Conservation (phyloP, 139 green algal genomes). For the Volvox reticuliferus region DNA sequence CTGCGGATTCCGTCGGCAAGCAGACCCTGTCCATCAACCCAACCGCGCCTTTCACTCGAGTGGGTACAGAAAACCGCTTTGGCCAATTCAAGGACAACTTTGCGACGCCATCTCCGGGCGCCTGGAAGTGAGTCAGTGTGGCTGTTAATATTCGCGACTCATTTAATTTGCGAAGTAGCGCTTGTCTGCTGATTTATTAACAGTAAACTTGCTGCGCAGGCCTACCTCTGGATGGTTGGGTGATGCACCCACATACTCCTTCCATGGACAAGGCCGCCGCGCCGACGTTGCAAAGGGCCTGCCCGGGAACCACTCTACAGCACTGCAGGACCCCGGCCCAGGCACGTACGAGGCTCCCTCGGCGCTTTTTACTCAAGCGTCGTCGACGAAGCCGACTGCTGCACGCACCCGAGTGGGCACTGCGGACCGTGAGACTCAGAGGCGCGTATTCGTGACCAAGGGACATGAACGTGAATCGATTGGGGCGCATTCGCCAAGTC, state of each 20-base stretch:
- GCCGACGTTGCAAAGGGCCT: constrained; percentile 56
- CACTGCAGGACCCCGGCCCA: constrained; percentile 56
- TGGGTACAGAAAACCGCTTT: constrained; percentile 48
- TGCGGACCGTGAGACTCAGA: constrained; percentile 22
- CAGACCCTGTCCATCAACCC: constrained; percentile 46
- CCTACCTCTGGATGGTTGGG: constrained; percentile 55
- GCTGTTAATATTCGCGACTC: too few species aligned
- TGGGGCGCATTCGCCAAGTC: constrained; percentile 59
- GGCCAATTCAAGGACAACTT: constrained; percentile 48
- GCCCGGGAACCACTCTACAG: constrained; percentile 40
- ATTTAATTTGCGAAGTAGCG: too few species aligned
- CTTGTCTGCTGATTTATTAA: too few species aligned
- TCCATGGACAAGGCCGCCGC: constrained; percentile 56
- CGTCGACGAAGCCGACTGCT: constrained; percentile 51
- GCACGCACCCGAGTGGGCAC: constrained; percentile 51
- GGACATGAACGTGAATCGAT: constrained; percentile 53
- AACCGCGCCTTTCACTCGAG: constrained; percentile 29
- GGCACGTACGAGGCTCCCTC: constrained; percentile 55
- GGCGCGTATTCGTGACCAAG: constrained; percentile 38
- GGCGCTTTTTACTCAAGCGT: constrained; percentile 36
- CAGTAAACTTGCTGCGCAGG: background rate
- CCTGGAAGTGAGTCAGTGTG: constrained; percentile 31
- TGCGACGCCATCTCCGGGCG: constrained; percentile 25
- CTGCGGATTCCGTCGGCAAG: constrained; percentile 1
- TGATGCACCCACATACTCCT: constrained; percentile 53